Evolutionary conservation across 495 filamentous ascomycete genomes (phyloP).

Genomic region (Penicillium lividum): DNA sequence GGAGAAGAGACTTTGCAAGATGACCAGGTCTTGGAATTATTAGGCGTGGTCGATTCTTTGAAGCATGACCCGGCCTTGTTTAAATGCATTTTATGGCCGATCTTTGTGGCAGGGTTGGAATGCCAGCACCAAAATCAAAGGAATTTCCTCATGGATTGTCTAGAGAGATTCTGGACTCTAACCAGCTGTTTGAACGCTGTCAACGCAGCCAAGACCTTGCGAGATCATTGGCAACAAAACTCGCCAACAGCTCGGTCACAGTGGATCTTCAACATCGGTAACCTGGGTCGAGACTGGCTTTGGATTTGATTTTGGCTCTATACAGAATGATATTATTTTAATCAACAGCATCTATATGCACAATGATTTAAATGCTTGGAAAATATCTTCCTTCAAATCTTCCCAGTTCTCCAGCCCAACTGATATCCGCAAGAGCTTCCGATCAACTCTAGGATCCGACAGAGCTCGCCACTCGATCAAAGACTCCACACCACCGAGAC

Average conservation of each 20-base stretch:
- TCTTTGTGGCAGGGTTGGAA: conserved; percentile 57
- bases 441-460: conserved; percentile 70
- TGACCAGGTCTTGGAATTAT: conserved; percentile 43
- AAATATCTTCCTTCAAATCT: conserved; percentile 72
- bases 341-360: not conserved
- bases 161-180: conserved; percentile 39
- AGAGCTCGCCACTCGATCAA: conserved; percentile 70
- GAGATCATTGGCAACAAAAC: conserved; percentile 31
- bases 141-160: conserved; percentile 27
- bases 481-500: conserved; percentile 85
- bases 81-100: conserved; percentile 60
- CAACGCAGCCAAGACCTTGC: conserved; percentile 34
- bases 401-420: conserved; percentile 79
- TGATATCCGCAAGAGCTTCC: conserved; percentile 70
- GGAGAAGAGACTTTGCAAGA: conserved; percentile 22
- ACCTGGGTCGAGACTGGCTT: conserved; percentile 41
- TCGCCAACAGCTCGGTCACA: conserved; percentile 12
- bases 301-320: conserved; percentile 28
- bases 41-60: conserved; percentile 44
- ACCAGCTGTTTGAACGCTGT: conserved; percentile 43
- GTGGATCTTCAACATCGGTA: conserved; percentile 45
- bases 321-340: not conserved
- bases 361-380: conserved; percentile 55
- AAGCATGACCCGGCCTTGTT: conserved; percentile 47
- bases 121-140: conserved; percentile 30